Evolutionary conservation across 2,329 filamentous ascomycete genomes (phyloP).

Genomic region (Microdochium trichocladiopsis): DNA sequence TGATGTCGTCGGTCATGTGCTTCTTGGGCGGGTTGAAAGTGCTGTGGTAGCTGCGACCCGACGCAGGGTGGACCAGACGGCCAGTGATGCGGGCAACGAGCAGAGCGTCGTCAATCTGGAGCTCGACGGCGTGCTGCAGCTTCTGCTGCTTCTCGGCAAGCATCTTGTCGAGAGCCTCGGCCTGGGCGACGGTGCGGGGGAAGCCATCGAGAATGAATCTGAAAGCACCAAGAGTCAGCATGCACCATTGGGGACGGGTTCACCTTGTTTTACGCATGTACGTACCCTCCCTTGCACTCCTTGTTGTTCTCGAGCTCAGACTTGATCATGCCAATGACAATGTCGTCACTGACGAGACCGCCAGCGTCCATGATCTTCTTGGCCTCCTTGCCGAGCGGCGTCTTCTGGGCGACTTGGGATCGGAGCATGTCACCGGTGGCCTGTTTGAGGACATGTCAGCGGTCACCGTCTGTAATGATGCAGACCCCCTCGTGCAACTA

Average conservation of each 20-base stretch:
- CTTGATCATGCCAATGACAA: constrained; percentile 99
- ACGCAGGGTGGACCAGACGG: constrained; percentile 90
- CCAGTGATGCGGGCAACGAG: constrained; percentile 95
- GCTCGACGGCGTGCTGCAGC: constrained; percentile 91
- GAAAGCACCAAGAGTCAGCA: constrained; percentile 11
- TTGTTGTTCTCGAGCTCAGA: constrained; percentile 88
- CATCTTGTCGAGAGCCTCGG: constrained; percentile 92
- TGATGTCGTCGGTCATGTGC: constrained; percentile 91
- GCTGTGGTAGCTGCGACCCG: constrained; percentile 94
- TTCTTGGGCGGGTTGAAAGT: constrained; percentile 98
- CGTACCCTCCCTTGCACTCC: constrained; percentile 94
- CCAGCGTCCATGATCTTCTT: constrained; percentile 99
- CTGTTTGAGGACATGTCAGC: constrained; percentile 35
- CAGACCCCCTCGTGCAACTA: too few species aligned
- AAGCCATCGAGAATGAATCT: constrained; percentile 99
- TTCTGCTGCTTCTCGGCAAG: constrained; percentile 69
- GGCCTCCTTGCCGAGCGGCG: constrained; percentile 83
- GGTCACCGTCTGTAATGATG: background rate
- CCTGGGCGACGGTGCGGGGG: constrained; percentile 92
- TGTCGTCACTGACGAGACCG: constrained; percentile 95
- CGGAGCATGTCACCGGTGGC: constrained; percentile 99
- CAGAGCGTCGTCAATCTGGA: constrained; percentile 91
- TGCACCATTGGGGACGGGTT: constrained; percentile 6
- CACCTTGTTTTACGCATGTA: constrained; percentile 8
- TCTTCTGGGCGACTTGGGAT: constrained; percentile 97